phyloP scores from a whole-genome alignment of 306 rosid species.

The Cicer yamashitae region DNA sequence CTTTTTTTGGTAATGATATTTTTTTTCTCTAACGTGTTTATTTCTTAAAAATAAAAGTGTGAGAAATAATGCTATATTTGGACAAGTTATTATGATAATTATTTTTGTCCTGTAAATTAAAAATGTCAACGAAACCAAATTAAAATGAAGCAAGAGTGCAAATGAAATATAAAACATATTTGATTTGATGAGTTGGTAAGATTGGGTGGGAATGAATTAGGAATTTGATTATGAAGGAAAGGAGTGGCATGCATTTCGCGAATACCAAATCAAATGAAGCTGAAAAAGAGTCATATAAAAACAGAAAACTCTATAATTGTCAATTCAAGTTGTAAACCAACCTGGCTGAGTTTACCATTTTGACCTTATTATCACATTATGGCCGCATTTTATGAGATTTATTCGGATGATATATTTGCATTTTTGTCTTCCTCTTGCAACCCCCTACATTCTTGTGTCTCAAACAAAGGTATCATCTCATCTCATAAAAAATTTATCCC shows the following conservation, averaged over 20 bases:
- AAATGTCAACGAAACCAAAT: no score
- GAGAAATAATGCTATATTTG: no score
- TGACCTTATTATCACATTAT: background rate
- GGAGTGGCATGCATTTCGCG: constrained; percentile 67
- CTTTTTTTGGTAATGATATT: no score
- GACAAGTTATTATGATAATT: no score
- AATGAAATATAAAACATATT: no score
- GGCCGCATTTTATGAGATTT: constrained; percentile 44
- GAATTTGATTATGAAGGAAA: constrained; percentile 25
- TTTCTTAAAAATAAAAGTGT: no score
- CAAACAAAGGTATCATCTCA: constrained; percentile 47
- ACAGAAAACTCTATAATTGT: constrained; percentile 48
- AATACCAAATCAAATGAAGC: constrained; percentile 21
- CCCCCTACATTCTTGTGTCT: constrained; percentile 49
- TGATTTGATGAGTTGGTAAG: constrained; percentile 14
- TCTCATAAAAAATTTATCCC: background rate
- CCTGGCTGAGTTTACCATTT: constrained; percentile 47
- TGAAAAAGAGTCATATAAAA: constrained; percentile 37
- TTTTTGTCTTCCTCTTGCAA: constrained; percentile 40
- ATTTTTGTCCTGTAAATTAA: no score
- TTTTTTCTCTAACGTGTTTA: no score
- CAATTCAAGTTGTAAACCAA: constrained; percentile 43
- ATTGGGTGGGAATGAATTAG: background rate
- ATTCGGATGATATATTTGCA: constrained; percentile 49
- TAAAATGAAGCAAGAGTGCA: no score